Conservation (phyloP, 345 rosid species). For the Melastoma malabathricum region DNA sequence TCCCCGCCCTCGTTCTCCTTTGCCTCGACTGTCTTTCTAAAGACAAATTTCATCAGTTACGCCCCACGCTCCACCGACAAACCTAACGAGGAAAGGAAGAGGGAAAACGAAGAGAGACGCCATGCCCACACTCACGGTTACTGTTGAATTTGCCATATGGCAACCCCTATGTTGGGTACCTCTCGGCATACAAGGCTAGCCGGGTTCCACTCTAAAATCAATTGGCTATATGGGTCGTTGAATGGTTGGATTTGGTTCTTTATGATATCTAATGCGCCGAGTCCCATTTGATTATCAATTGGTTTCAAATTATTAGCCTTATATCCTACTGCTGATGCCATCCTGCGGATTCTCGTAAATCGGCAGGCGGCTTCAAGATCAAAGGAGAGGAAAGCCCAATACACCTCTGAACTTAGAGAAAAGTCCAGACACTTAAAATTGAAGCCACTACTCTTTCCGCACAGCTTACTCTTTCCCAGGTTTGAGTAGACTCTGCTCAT, state of each 20-base stretch:
- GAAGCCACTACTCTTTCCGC: constrained; percentile 78
- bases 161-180: too few relatives aligned
- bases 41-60: neutral
- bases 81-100: neutral
- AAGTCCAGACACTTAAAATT: constrained; percentile 76
- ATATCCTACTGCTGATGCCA: neutral
- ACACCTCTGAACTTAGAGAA: constrained; percentile 63
- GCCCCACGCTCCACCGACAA: neutral
- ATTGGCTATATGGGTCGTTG: too few relatives aligned
- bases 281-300: too few relatives aligned
- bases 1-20: neutral
- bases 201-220: too few relatives aligned
- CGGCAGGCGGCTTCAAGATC: constrained; percentile 83
- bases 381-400: constrained; percentile 69
- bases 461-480: constrained; percentile 71
- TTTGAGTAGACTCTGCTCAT: constrained; percentile 5
- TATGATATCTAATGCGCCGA: too few relatives aligned
- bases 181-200: too few relatives aligned
- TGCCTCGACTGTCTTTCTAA: neutral
- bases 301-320: too few relatives aligned
- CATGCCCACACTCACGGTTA: too few relatives aligned
- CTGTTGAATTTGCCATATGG: too few relatives aligned
- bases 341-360: constrained; percentile 57
- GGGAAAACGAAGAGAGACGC: neutral
- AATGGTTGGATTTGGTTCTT: too few relatives aligned